Evolutionary conservation across 176 grass and related monocot genomes (phyloP), one percentile per base, ranked within the genome.

Genomic region (Raddia distichophylla): DNA sequence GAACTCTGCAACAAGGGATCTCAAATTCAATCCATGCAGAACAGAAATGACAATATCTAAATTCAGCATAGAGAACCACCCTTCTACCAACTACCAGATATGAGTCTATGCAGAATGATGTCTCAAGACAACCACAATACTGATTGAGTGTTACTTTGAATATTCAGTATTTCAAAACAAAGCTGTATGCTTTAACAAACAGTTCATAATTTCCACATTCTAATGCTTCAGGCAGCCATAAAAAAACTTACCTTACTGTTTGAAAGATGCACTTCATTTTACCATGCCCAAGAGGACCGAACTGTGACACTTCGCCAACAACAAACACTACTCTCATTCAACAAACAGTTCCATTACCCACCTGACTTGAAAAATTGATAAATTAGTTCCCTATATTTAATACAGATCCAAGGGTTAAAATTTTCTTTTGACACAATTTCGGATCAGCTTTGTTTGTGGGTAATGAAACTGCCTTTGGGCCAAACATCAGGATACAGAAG

Each of bases 1-100:
- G 97, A 99, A 68, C 97, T 99, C 97, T 99, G 82, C 85, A 79
- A 79, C 0, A 63, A 88, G 67, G 37, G 61, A 60, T 64, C 52
- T 40, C 7, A 73, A 75, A 85, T 8, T 87, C 62, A 89, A 44
- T 85, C 74, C 10, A 87, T 17, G 6, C 37, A 82, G 35, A 85
- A 49, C 42, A 66, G 6, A 34, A 88, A 55, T 48, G 50, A 78
- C 60, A 19, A 81, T 64, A 61, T 64, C 27, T 46, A 34, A 73
- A 80, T 43, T 78, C 52, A 69, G 61, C 45, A 84, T 69, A 74
- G 8, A 74, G 2, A 42, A 69, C 34, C 9, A 51, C 16, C 45
- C 44, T 55, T 14, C 20, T 7, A 54, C 22, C 7, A 81, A 11
- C 46, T 61, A 64, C 4, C 6, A 51, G 18, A 8, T 18, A 74